phyloP scores from a whole-genome alignment of 352 stramenopile genomes.

The Pythium phragmiticola region DNA sequence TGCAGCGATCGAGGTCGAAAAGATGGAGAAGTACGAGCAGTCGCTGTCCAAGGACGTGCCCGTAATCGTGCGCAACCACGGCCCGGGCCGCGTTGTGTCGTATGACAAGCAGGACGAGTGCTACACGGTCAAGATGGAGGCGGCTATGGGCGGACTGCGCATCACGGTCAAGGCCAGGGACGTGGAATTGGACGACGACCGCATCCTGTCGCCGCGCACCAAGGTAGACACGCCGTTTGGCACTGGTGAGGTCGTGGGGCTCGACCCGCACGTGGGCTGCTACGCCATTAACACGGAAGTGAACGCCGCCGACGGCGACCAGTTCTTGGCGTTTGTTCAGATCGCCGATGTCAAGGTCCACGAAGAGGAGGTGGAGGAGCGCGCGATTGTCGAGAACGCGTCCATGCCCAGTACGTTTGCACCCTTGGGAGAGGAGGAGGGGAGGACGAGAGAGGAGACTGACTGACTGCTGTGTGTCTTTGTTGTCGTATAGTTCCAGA shows the following conservation, averaged over 20 bases:
- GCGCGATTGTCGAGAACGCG: slow-evolving; percentile 78
- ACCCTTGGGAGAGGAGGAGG: not conserved
- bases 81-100: slow-evolving; percentile 63
- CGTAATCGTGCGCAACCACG: slow-evolving; percentile 74
- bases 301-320: slow-evolving; percentile 66
- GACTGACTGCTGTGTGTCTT: slow-evolving; percentile 3
- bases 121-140: slow-evolving; percentile 72
- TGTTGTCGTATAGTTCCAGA: slow-evolving; percentile 55
- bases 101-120: slow-evolving; percentile 82
- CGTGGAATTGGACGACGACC: slow-evolving; percentile 81
- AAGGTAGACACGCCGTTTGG: slow-evolving; percentile 86
- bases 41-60: slow-evolving; percentile 85
- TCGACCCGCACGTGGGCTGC: slow-evolving; percentile 86
- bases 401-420: slow-evolving; percentile 68
- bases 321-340: slow-evolving; percentile 84
- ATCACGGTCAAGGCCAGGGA: slow-evolving; percentile 72
- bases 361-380: slow-evolving; percentile 72
- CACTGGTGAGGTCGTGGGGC: slow-evolving; percentile 73
- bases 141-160: slow-evolving; percentile 57
- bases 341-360: slow-evolving; percentile 71
- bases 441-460: slow-evolving; percentile 15
- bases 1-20: slow-evolving; percentile 56
- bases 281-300: slow-evolving; percentile 88
- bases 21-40: slow-evolving; percentile 84
- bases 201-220: slow-evolving; percentile 81